Evolutionary conservation across 768 basidiomycete species (phyloP), one percentile per base, ranked within the genome.

Genomic region (Sporobolomyces phaffii): DNA sequence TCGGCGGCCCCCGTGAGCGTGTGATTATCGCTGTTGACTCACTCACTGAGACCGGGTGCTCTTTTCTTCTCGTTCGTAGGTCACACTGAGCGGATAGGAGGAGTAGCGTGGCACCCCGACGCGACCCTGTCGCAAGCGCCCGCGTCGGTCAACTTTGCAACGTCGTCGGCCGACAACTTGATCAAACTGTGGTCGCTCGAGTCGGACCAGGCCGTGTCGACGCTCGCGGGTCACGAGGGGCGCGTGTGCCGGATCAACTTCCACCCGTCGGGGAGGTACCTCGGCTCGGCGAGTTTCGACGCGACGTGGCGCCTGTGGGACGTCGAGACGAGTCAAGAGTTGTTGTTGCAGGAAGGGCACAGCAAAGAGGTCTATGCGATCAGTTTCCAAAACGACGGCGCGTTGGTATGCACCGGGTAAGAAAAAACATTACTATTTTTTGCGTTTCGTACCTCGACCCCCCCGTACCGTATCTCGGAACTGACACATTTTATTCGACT

Each of bases 301-400:
- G 94, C 90, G 20, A 90, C 94, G 31, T 99, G 96, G 96, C 81
- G 96, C 48, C 78, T 98, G 58, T 99, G 96, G 96, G 94, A 99
- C 77, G 87, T 91, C 18, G 82, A 82, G 57, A 89, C 86, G 0
- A 80, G 85, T 2, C 91, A 96, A 74, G 68, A 74, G 48, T 77
- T 99, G 15, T 79, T 94, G 33, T 78, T 93, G 15, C 96, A 99
- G 78, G 93, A 98, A 77, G 96, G 96, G 0, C 96, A 99, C 76
- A 91, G 91, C 5, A 93, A 92, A 76, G 93, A 96, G 75, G 93
- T 98, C 0, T 98, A 94, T 76, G 81, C 90, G 2, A 83, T 99
- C n/a, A 90, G 91, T 69, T 98, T 96, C 76, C 96, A 99, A 76
- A 84, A 87, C 73, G 96, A 98, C 77, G 96, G 96, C 4, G 87